phyloP scores from a whole-genome alignment of 2,329 filamentous ascomycete species.

The Westerdykella ornata region DNA sequence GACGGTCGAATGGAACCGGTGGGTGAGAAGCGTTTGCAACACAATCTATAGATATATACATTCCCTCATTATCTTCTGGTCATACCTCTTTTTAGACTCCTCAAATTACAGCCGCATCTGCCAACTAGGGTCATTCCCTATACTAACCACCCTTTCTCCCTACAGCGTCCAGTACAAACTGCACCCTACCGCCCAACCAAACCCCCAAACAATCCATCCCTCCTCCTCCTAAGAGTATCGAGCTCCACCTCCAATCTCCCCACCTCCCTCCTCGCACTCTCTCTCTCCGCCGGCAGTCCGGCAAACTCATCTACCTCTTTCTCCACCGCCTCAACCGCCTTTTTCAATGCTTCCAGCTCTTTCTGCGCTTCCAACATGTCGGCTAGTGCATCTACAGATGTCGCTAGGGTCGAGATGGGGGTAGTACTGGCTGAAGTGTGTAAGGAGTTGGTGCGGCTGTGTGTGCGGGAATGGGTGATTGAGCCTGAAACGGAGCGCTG shows the following conservation, averaged over 20 bases:
- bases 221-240: slow-evolving; percentile 51
- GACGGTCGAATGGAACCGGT: too few relatives aligned
- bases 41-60: too few relatives aligned
- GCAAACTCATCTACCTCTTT: slow-evolving; percentile 59
- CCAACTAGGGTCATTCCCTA: too few relatives aligned
- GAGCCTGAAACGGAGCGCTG: not conserved
- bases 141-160: too few relatives aligned
- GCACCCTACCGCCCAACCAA: slow-evolving; percentile 48
- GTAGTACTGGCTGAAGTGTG: not conserved
- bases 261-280: slow-evolving; percentile 63
- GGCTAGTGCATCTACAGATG: slow-evolving; percentile 47
- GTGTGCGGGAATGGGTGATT: too few relatives aligned
- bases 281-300: slow-evolving; percentile 63
- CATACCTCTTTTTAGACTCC: too few relatives aligned
- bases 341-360: slow-evolving; percentile 55
- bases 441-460: too few relatives aligned
- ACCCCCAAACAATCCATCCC: slow-evolving; percentile 70
- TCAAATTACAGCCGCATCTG: too few relatives aligned
- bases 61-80: too few relatives aligned
- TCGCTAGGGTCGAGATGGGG: slow-evolving; percentile 17
- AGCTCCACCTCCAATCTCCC: slow-evolving; percentile 61
- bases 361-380: slow-evolving; percentile 55
- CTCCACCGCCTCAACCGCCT: slow-evolving; percentile 55
- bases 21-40: too few relatives aligned
- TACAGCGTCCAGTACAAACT: not conserved